phyloP scores from a whole-genome alignment of 2,329 filamentous ascomycete genomes.

The Mariannaea sp. region DNA sequence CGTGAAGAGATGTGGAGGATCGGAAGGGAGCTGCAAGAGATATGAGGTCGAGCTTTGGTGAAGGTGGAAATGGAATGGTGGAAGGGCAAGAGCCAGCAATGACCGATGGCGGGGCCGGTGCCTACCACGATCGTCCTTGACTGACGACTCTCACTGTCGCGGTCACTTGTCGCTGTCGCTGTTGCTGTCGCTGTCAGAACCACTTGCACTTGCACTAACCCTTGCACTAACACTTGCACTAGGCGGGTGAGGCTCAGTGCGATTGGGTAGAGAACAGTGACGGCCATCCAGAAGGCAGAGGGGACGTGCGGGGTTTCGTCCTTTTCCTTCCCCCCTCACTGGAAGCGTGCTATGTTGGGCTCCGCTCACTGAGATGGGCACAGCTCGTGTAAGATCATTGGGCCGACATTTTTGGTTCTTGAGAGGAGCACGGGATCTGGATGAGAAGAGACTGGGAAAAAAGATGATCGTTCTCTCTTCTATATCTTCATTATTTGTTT shows the following conservation, averaged over 20 bases:
- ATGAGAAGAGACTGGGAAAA: too few relatives aligned
- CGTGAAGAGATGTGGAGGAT: constrained; percentile 13
- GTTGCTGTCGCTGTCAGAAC: too few relatives aligned
- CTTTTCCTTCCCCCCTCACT: background rate
- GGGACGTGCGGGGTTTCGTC: constrained; percentile 16
- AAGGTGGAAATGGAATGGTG: constrained; percentile 12
- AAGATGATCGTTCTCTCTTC: too few relatives aligned
- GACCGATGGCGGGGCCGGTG: constrained; percentile 3
- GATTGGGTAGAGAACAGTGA: background rate
- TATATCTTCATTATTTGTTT: too few relatives aligned
- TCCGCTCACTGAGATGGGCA: constrained; percentile 15
- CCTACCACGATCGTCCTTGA: background rate
- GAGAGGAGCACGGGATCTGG: too few relatives aligned
- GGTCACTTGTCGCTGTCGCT: too few relatives aligned
- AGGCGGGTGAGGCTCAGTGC: background rate
- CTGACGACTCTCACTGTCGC: too few relatives aligned
- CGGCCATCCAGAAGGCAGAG: background rate
- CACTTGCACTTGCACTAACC: too few relatives aligned
- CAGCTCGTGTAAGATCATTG: constrained; percentile 38
- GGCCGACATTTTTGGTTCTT: constrained; percentile 16
- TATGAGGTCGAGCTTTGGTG: constrained; percentile 16
- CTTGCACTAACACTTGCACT: too few relatives aligned
- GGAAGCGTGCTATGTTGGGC: constrained; percentile 19
- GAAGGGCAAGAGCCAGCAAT: background rate
- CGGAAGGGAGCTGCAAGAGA: background rate